Evolutionary conservation across 306 rosid genomes (phyloP), one percentile per base, ranked within the genome.

Genomic region (Datisca glomerata): DNA sequence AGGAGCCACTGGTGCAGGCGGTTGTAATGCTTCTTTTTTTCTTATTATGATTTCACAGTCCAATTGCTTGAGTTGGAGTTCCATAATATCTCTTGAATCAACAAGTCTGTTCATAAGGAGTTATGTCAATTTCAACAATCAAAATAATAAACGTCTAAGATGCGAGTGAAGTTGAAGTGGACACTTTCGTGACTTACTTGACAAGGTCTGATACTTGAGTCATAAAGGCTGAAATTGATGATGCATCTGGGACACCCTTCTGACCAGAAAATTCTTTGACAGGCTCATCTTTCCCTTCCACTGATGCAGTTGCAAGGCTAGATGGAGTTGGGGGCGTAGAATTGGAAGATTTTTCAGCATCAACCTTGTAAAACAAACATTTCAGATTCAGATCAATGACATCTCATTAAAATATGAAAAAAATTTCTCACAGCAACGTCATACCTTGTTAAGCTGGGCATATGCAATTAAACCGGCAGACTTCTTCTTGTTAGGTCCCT

Each of bases 41-140:
- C 86, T 72, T 60, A 89, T 74, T 39, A 44, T 1, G 13, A 89
- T 55, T 64, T 89, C 97, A 35, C 72, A 75, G 49, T 72, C 89
- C 18, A 55, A 58, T 54, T 89, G 97, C 76, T 74, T 87, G 49
- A 89, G 71, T 49, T 77, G 58, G 38, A 83, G 76, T 72, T 89
- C 94, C 65, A 59, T 53, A 28, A 89, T 89, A 70, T 89, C 97
- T 74, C 82, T 74, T 10, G 94, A 89, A 66, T 89, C 97, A 62
- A 89, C 94, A 36, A 87, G 79, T 51, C 94, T 87, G 61, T 31
- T 35, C 49, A 62, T 18, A 19, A 56, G 53, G 51, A 70, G 50
- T 31, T 52, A 45, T 8, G 7, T 24, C 5, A 38, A 51, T 16
- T 12, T 24, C 27, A 24, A 7, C 0, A 6, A 24, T 11, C 17